Percentiles rank a stretch among this genome's conserved stretches.
These are phyloP conservation scores for Cubamyces lactineus DNA, from an alignment of 768 basidiomycete genomes.

Conservation along the genomic window DNA sequence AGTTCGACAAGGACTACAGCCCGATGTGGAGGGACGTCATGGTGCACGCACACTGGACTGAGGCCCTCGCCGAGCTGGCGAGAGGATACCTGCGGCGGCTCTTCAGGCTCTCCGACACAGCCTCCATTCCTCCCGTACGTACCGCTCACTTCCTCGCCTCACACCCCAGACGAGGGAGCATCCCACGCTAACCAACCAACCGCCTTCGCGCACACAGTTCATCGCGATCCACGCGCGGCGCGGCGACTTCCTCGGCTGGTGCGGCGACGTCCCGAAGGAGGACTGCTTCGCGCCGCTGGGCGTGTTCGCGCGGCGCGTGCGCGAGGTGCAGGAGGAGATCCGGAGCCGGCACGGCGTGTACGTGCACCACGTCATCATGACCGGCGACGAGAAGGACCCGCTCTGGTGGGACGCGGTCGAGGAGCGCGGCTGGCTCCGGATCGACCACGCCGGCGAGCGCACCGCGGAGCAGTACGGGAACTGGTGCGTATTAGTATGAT, in stretches of 20 bases:
- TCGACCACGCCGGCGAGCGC: slow-evolving; percentile 33
- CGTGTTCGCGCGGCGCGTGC: slow-evolving; percentile 33
- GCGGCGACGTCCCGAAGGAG: slow-evolving; percentile 32
- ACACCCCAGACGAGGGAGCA: too few relatives aligned
- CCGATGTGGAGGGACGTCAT: slow-evolving; percentile 41
- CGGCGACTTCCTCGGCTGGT: slow-evolving; percentile 38
- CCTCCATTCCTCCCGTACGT: slow-evolving; percentile 37
- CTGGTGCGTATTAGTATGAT: slow-evolving; percentile 41
- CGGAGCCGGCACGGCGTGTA: slow-evolving; percentile 27
- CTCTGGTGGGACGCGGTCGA: slow-evolving; percentile 40
- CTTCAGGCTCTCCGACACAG: slow-evolving; percentile 26
- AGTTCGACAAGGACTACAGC: slow-evolving; percentile 34
- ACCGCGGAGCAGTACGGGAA: slow-evolving; percentile 39
- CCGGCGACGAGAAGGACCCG: slow-evolving; percentile 43
- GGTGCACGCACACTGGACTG: slow-evolving; percentile 37
- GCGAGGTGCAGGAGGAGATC: slow-evolving; percentile 40
- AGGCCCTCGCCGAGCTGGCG: slow-evolving; percentile 31
- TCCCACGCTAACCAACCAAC: background rate
- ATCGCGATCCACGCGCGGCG: slow-evolving; percentile 39
- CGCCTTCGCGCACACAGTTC: slow-evolving; percentile 23
- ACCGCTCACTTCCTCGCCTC: background rate
- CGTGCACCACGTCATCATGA: slow-evolving; percentile 40
- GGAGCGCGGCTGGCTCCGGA: slow-evolving; percentile 37
- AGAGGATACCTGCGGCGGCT: slow-evolving; percentile 33
- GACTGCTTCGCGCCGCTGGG: slow-evolving; percentile 42